These are phyloP conservation scores for Botryotinia calthae DNA, from an alignment of 2,329 filamentous ascomycete species.

Conservation along the genomic window DNA sequence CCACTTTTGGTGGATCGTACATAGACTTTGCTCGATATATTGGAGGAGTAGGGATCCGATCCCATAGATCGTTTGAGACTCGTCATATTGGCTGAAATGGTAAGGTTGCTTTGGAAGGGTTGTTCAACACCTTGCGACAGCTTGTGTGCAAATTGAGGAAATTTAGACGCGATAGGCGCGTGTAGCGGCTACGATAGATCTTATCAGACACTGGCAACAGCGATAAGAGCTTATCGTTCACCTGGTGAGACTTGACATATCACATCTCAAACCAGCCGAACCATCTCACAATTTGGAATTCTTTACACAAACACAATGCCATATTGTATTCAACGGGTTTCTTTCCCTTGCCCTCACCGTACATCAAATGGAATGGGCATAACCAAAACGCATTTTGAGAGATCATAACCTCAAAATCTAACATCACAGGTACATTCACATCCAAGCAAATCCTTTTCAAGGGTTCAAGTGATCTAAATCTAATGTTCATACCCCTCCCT, in stretches of 20 bases:
- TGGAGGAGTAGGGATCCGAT: slow-evolving; percentile 58
- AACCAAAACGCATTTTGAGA: not conserved
- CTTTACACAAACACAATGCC: not conserved
- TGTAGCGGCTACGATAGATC: not conserved
- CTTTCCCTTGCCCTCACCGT: not conserved
- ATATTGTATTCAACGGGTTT: not conserved
- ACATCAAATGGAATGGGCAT: not conserved
- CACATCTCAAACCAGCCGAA: slow-evolving; percentile 8
- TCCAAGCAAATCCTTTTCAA: not conserved
- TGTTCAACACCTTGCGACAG: slow-evolving; percentile 5
- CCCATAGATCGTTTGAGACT: slow-evolving; percentile 60
- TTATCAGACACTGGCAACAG: not conserved
- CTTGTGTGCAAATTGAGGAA: slow-evolving; percentile 20
- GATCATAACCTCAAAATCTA: not conserved
- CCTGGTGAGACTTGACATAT: not conserved
- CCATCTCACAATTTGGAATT: not conserved
- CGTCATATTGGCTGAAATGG: slow-evolving; percentile 48
- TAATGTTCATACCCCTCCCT: slow-evolving; percentile 14
- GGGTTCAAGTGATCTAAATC: slow-evolving; percentile 17
- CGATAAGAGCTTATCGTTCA: slow-evolving; percentile 14
- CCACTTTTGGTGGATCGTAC: slow-evolving; percentile 91
- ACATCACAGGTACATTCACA: slow-evolving; percentile 4
- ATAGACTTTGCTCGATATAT: slow-evolving; percentile 92
- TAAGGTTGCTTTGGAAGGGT: slow-evolving; percentile 18
- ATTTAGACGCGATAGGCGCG: slow-evolving; percentile 13